Percentiles rank a stretch among this genome's conserved stretches.
Conservation (phyloP, 116 monocot species). For the Zostera marina region DNA sequence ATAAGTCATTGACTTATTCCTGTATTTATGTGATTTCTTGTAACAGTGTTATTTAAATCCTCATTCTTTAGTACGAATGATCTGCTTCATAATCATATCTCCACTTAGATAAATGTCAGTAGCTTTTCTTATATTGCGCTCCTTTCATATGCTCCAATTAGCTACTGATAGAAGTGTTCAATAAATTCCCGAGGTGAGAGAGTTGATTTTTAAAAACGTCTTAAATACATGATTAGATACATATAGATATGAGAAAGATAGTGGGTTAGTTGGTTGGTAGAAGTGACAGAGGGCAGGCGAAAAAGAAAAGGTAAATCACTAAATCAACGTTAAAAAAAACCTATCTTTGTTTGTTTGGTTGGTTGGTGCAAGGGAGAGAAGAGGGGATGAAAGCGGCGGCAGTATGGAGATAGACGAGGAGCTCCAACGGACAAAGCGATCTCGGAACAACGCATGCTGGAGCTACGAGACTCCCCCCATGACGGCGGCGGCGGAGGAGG, state of each 20-base stretch:
- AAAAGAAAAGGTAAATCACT: not conserved
- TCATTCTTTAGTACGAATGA: no score
- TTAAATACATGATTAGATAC: no score
- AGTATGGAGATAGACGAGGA: constrained; percentile 12
- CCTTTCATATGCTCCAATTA: no score
- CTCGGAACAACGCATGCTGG: not conserved
- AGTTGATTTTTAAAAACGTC: no score
- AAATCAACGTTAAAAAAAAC: not conserved
- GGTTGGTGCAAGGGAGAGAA: constrained; percentile 1
- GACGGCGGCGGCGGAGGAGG: not conserved
- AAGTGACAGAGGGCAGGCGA: not conserved
- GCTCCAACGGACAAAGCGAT: constrained; percentile 1
- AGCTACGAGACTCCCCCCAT: not conserved
- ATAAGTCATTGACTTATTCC: no score
- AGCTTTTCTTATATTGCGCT: no score
- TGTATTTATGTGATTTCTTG: no score
- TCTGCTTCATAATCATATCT: no score
- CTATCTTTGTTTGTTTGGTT: not conserved
- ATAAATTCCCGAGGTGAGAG: no score
- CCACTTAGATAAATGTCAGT: no score
- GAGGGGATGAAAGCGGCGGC: constrained; percentile 12
- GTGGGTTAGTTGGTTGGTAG: not conserved
- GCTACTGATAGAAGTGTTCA: no score
- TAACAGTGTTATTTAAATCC: no score
- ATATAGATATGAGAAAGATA: not conserved